Base-by-base conservation (phyloP, 768 basidiomycete genomes). In the Tylopilus balloui region DNA sequence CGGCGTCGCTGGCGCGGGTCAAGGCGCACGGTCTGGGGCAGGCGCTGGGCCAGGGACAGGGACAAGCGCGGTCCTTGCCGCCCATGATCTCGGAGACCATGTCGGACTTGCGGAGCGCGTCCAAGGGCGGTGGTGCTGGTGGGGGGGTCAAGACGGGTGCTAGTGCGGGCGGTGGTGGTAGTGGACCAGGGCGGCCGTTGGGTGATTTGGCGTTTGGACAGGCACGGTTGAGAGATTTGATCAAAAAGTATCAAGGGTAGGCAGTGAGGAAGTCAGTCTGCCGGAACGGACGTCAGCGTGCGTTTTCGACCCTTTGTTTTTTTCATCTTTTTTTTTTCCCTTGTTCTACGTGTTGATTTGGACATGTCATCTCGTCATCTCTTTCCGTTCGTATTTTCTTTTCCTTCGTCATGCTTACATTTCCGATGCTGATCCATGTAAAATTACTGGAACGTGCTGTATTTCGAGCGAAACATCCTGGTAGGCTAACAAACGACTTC, bases 211-310 rank as follows among this genome's bases (percentile, higher is more conserved):
- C 79, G 10, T 88, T 89, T 69, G 88, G 88, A 13, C 83, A 89
- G 66, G 86, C 87, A 13, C 73, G 83, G 51, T 67, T 90, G 56
- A 72, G 86, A 48, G 87, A 89, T 67, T 70, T 90, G 53, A 90
- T 90, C 63, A 84, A 82, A 78, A 86, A 88, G 59, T 91, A 89
- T 62, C 88, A 91, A 67, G 71, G 73, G 27, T 66, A 55, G 31
- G n/a, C 27, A 5, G 15, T 10, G 12, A 8, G 29, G 24, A 5
- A 13, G 29, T 31, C 29, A n/a, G n/a, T n/a, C n/a, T n/a, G n/a
- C n/a, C n/a, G n/a, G n/a, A n/a, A n/a, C n/a, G n/a, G n/a, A n/a
- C n/a, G 34, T 17, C 34, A 3, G 19, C 14, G 19, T 36, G 11
- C 19, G 10, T 19, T 31, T 12, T 31, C 11, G 17, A 8, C 24